phyloP scores from a whole-genome alignment of 345 rosid genomes.

The Nasturtium officinale region DNA sequence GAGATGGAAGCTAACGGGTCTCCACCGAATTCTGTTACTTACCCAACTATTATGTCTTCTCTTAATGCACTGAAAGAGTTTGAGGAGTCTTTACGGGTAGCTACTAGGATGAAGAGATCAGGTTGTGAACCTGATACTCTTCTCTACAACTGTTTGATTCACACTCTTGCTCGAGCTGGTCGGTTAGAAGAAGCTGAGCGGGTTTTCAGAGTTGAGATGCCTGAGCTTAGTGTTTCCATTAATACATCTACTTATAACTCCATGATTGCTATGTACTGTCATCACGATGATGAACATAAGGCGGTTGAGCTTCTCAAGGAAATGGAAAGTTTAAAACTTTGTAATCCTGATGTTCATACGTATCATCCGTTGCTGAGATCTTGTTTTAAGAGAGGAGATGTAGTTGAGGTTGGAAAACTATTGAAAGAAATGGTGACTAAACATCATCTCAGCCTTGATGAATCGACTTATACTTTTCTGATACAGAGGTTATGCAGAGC shows the following conservation, averaged over 20 bases:
- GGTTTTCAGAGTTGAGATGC: slow-evolving; percentile 68
- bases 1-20: slow-evolving; percentile 67
- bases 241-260: slow-evolving; percentile 74
- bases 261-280: slow-evolving; percentile 79
- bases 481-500: slow-evolving; percentile 82
- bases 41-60: slow-evolving; percentile 65
- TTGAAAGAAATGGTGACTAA: slow-evolving; percentile 72
- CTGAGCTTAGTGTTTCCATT: slow-evolving; percentile 44
- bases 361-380: slow-evolving; percentile 68
- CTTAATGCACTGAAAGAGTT: slow-evolving; percentile 58
- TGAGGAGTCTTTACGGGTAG: slow-evolving; percentile 60
- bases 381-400: slow-evolving; percentile 66
- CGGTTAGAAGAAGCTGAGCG: slow-evolving; percentile 53
- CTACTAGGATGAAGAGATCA: slow-evolving; percentile 50
- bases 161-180: slow-evolving; percentile 66
- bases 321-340: slow-evolving; percentile 52
- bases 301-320: slow-evolving; percentile 58
- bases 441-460: slow-evolving; percentile 79
- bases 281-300: slow-evolving; percentile 48
- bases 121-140: slow-evolving; percentile 62
- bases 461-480: slow-evolving; percentile 65
- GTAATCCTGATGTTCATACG: slow-evolving; percentile 72
- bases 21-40: slow-evolving; percentile 72
- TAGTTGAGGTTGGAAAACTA: slow-evolving; percentile 57
- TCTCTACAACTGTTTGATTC: slow-evolving; percentile 76